A percentile compares a stretch with the other conserved stretches of the same genome.
Conservation (phyloP, 768 basidiomycete genomes). For the Suillus tomentosus region DNA sequence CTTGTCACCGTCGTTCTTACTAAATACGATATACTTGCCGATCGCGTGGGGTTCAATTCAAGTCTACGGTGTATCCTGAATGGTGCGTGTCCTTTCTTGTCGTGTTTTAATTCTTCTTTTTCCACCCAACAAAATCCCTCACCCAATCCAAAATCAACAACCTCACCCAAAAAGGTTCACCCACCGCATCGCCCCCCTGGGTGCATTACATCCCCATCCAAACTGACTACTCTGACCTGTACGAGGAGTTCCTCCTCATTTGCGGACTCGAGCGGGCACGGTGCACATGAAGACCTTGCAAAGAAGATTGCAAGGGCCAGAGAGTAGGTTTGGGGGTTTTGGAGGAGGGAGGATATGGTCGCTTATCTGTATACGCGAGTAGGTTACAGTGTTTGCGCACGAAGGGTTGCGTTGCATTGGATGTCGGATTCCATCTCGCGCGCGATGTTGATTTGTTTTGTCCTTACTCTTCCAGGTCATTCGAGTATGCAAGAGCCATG, state of each 20-base stretch:
- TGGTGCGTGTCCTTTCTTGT: conserved; percentile 40
- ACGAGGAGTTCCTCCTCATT: conserved; percentile 70
- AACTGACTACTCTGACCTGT: conserved; percentile 61
- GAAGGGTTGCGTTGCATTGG: too few species aligned
- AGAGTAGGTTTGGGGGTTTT: conserved; percentile 52
- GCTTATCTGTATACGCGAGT: conserved; percentile 54
- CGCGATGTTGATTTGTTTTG: background rate
- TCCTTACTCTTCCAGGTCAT: conserved; percentile 36
- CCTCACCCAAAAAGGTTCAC: conserved; percentile 39
- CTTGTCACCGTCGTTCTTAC: too few species aligned
- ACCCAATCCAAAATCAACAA: too few species aligned
- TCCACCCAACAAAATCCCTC: too few species aligned
- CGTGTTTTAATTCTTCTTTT: too few species aligned
- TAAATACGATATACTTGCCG: too few species aligned
- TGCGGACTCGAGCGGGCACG: conserved; percentile 58
- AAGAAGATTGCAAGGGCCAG: conserved; percentile 53
- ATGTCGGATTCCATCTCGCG: too few species aligned
- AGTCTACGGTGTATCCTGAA: conserved; percentile 67
- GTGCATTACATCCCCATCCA: conserved; percentile 68
- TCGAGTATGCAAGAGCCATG: conserved; percentile 54
- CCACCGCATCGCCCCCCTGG: conserved; percentile 58
- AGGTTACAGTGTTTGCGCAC: background rate
- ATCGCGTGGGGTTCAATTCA: conserved; percentile 45
- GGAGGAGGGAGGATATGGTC: conserved; percentile 57
- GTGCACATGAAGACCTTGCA: conserved; percentile 60